A percentile compares a stretch with the other conserved stretches of the same genome.
Conservation (phyloP, 306 rosid genomes). For the Castanospermum australe region DNA sequence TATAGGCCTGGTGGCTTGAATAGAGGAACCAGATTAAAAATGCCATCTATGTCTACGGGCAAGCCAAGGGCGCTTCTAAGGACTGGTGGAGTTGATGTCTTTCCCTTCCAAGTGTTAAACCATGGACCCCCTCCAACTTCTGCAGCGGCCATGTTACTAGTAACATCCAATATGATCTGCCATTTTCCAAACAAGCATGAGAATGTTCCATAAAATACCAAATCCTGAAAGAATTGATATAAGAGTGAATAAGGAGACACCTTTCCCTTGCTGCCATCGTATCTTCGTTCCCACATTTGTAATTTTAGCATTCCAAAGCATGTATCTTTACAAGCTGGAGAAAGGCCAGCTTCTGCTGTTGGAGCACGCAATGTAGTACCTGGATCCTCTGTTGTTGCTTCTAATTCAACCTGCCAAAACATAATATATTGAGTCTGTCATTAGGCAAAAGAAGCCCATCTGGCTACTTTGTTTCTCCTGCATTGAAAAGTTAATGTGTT, state of each 20-base stretch:
- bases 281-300: constrained; percentile 78
- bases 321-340: constrained; percentile 87
- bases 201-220: not conserved
- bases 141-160: constrained; percentile 80
- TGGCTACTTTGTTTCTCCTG: constrained; percentile 9
- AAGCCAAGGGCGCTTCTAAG: constrained; percentile 50
- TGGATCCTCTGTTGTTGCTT: constrained; percentile 68
- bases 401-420: constrained; percentile 69
- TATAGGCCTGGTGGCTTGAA: constrained; percentile 91
- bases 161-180: constrained; percentile 74
- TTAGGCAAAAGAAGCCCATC: not conserved
- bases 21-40: constrained; percentile 50
- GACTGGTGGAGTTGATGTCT: constrained; percentile 48
- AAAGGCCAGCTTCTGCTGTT: constrained; percentile 71
- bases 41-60: constrained; percentile 61
- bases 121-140: constrained; percentile 99
- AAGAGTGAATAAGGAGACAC: constrained; percentile 27
- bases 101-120: constrained; percentile 86
- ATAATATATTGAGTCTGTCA: not conserved
- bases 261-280: constrained; percentile 87
- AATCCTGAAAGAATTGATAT: not conserved
- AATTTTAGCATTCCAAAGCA: constrained; percentile 66
- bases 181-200: constrained; percentile 18
- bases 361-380: constrained; percentile 92
- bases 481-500: not conserved